A percentile compares a stretch with the other conserved stretches of the same genome.
Evolutionary conservation across 169 alveolate species (phyloP).

Genomic region (Plasmodium chabaudi): DNA sequence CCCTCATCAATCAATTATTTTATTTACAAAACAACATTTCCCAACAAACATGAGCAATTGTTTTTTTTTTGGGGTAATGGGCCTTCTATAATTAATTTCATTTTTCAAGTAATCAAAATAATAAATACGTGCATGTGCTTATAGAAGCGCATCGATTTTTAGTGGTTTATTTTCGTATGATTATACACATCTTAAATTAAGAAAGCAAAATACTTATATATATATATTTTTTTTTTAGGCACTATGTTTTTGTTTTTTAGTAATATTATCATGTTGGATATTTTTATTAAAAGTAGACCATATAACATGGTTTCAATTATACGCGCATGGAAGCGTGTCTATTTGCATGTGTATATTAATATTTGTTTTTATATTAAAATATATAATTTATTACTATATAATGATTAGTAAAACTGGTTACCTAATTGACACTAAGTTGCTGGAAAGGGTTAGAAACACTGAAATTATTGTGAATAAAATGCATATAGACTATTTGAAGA

Average conservation of each 20-base stretch:
- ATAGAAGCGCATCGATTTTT: neutral
- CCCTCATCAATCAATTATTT: slow-evolving; percentile 71
- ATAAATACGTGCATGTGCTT: neutral
- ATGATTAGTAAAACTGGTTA: slow-evolving; percentile 80
- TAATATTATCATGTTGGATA: slow-evolving; percentile 82
- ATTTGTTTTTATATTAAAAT: slow-evolving; percentile 65
- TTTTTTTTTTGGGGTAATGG: slow-evolving; percentile 89
- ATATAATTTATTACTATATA: slow-evolving; percentile 74
- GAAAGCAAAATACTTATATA: neutral
- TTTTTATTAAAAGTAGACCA: slow-evolving; percentile 76
- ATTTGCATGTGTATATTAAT: slow-evolving; percentile 71
- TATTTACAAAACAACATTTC: slow-evolving; percentile 82
- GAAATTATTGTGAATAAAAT: neutral
- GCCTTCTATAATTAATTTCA: slow-evolving; percentile 78
- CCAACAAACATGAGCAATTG: slow-evolving; percentile 88
- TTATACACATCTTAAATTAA: neutral
- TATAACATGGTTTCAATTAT: slow-evolving; percentile 80
- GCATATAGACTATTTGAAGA: neutral
- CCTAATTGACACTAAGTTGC: slow-evolving; percentile 78
- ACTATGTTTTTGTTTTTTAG: slow-evolving; percentile 65
- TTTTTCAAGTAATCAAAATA: slow-evolving; percentile 72
- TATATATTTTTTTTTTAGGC: slow-evolving; percentile 26
- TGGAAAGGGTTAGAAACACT: slow-evolving; percentile 76
- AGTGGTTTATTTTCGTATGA: neutral
- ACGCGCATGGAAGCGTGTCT: slow-evolving; percentile 76